phyloP scores from a whole-genome alignment of 257 asterid genomes.

The Nicotiana otophora region DNA sequence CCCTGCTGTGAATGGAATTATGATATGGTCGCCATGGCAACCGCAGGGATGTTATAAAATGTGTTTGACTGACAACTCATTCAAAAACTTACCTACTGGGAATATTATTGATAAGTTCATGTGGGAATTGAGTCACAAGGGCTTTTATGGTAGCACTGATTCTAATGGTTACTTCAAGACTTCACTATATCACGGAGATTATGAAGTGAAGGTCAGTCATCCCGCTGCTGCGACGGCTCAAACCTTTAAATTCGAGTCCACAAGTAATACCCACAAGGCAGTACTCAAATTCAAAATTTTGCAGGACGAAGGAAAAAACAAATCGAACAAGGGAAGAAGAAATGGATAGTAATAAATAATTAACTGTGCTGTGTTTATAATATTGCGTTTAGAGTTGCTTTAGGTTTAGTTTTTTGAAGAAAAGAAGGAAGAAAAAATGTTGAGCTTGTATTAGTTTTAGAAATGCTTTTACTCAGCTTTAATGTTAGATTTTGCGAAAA shows the following conservation, averaged over 20 bases:
- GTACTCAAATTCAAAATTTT: too few relatives aligned
- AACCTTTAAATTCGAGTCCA: neutral
- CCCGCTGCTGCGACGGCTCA: neutral
- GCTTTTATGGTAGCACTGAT: slow-evolving; percentile 17
- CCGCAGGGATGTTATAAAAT: slow-evolving; percentile 17
- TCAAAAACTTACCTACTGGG: slow-evolving; percentile 25
- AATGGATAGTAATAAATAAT: neutral
- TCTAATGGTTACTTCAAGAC: slow-evolving; percentile 12
- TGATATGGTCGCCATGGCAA: slow-evolving; percentile 22
- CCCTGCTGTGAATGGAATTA: slow-evolving; percentile 21
- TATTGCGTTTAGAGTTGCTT: neutral
- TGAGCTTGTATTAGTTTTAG: neutral
- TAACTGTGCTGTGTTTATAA: neutral
- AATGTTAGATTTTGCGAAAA: too few relatives aligned
- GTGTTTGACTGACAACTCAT: slow-evolving; percentile 28
- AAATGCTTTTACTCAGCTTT: neutral
- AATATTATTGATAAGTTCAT: slow-evolving; percentile 25
- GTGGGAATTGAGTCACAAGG: slow-evolving; percentile 15
- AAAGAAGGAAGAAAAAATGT: too few relatives aligned
- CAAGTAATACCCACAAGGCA: neutral
- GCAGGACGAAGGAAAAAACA: too few relatives aligned
- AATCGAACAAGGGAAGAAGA: neutral
- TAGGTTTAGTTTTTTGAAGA: neutral
- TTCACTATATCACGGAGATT: slow-evolving; percentile 25
- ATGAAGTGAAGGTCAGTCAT: slow-evolving; percentile 15